Evolutionary conservation across 2,329 filamentous ascomycete genomes (phyloP), one percentile per base, ranked within the genome.

Genomic region (Calonectria henricotiae): DNA sequence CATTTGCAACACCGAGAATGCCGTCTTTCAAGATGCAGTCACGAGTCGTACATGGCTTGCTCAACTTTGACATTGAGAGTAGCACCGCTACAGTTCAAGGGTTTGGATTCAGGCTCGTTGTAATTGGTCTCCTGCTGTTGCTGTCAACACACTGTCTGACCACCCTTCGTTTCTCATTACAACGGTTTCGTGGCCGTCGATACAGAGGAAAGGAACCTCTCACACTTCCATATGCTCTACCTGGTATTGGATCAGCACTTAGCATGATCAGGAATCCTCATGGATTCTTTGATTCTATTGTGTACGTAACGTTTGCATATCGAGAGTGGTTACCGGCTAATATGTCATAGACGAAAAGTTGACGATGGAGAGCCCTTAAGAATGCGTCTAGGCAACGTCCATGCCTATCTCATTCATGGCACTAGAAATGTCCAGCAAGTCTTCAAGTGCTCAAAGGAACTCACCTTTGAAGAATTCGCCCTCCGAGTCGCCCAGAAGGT

Each of bases 401-500:
- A 75, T 43, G 71, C 71, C 27, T 75, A 75, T 35, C 73, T 75
- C 1, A 74, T 75, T 20, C 71, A 75, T 30, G 73, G 73, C 12
- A 73, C 68, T 7, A 65, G 67, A 37, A 75, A 70, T 12, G 73
- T 75, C 1, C 73, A 75, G 61, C 73, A 75, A 32, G 67, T 75
- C 25, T 75, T 75, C 51, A 69, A 73, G 47, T 75, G 69, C 27
- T 75, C 73, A 0, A 73, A 71, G n/a, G 73, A 75, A 25, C 73
- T 75, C 20, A 75, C 73, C 0, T 75, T 75, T 13, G 73, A 75
- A n/a, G 73, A 75, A 37, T 75, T 75, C 43, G 73, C 73, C n/a
- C 71, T 76, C 5, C 30, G 71, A 0, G 74, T 76, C 5, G 74
- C 74, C 17, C 74, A 75, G n/a, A 76, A 76, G 15, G 74, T 76